Evolutionary conservation across 2,329 filamentous ascomycete species (phyloP).

Genomic region (Colletotrichum kahawae): DNA sequence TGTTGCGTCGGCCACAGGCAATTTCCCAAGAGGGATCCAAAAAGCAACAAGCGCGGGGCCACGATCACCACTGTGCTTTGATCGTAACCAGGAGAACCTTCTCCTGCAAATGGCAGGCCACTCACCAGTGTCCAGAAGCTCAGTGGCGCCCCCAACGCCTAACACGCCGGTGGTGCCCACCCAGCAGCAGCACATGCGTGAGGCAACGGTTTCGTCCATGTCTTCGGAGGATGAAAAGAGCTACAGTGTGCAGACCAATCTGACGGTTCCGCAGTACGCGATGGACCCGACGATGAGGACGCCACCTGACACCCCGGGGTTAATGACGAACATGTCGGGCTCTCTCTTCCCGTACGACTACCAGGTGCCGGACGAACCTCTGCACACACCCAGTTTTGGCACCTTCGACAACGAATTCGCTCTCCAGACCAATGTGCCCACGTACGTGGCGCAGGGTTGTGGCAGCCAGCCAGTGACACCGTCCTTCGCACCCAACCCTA

Average conservation of each 20-base stretch:
- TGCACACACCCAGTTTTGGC: slow-evolving; percentile 52
- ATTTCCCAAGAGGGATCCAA: slow-evolving; percentile 44
- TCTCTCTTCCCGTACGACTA: slow-evolving; percentile 43
- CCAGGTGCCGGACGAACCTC: slow-evolving; percentile 49
- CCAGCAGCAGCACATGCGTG: slow-evolving; percentile 41
- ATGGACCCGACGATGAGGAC: slow-evolving; percentile 54
- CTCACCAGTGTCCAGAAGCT: slow-evolving; percentile 46
- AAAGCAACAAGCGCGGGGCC: slow-evolving; percentile 40
- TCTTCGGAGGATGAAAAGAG: slow-evolving; percentile 42
- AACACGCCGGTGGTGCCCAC: slow-evolving; percentile 50
- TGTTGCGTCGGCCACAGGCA: slow-evolving; percentile 56
- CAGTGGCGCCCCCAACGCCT: slow-evolving; percentile 54
- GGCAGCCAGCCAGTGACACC: slow-evolving; percentile 55
- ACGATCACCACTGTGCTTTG: slow-evolving; percentile 48
- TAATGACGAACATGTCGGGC: slow-evolving; percentile 46
- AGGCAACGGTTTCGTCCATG: slow-evolving; percentile 42
- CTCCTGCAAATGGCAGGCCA: slow-evolving; percentile 42
- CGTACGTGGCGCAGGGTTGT: slow-evolving; percentile 47
- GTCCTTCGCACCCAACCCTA: slow-evolving; percentile 44
- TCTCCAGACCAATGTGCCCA: slow-evolving; percentile 42
- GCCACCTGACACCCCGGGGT: slow-evolving; percentile 57
- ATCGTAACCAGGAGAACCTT: slow-evolving; percentile 50
- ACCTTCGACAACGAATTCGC: slow-evolving; percentile 49
- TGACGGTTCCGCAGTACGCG: slow-evolving; percentile 29
- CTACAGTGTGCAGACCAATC: slow-evolving; percentile 22